phyloP scores from a whole-genome alignment of 208 protist species.

The Porcisia hertigi region DNA sequence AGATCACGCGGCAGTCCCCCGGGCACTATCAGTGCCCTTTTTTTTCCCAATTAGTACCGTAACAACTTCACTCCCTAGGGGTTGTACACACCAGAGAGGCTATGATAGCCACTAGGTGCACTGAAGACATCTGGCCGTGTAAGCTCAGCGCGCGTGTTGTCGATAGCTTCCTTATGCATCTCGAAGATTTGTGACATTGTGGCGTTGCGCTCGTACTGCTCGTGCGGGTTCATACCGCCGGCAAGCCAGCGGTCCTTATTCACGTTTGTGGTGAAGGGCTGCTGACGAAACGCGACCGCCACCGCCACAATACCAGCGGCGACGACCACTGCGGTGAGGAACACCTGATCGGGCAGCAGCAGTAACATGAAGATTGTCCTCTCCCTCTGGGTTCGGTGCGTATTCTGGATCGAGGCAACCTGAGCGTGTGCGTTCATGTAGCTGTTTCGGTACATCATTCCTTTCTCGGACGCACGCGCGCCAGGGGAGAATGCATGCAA shows the following conservation, averaged over 20 bases:
- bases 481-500: slow-evolving; percentile 85
- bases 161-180: slow-evolving; percentile 59
- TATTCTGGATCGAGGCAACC: slow-evolving; percentile 59
- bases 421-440: slow-evolving; percentile 85
- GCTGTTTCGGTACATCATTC: slow-evolving; percentile 88
- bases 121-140: slow-evolving; percentile 58
- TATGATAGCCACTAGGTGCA: slow-evolving; percentile 58
- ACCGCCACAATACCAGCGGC: slow-evolving; percentile 16
- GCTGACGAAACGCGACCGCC: slow-evolving; percentile 36
- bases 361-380: slow-evolving; percentile 57
- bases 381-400: slow-evolving; percentile 66
- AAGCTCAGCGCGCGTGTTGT: slow-evolving; percentile 60
- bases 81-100: slow-evolving; percentile 53
- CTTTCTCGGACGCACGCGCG: slow-evolving; percentile 75
- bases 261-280: slow-evolving; percentile 54
- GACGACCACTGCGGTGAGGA: slow-evolving; percentile 21
- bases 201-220: slow-evolving; percentile 76
- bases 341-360: slow-evolving; percentile 73
- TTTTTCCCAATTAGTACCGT: neutral
- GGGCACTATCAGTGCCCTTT: neutral
- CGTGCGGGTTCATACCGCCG: slow-evolving; percentile 68
- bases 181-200: slow-evolving; percentile 79
- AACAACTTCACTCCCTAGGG: slow-evolving; percentile 7
- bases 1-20: neutral
- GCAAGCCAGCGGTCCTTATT: slow-evolving; percentile 61